Conservation (phyloP, 108 stramenopile genomes). For the Skeletonema menzelii region DNA sequence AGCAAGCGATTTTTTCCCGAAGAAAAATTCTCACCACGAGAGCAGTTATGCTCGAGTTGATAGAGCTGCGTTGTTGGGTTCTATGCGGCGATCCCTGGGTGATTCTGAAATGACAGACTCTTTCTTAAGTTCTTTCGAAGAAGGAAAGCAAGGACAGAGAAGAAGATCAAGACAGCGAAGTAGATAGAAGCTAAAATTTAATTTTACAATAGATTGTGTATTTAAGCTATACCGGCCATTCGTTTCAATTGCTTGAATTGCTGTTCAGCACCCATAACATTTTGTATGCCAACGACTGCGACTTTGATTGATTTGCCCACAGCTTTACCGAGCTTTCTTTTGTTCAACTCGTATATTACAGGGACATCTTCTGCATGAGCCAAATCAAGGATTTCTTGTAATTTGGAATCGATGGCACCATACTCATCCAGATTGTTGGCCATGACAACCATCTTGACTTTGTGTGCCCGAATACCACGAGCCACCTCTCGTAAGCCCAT, state of each 20-base stretch:
- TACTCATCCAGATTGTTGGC: constrained; percentile 93
- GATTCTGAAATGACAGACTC: constrained; percentile 4
- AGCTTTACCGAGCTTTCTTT: constrained; percentile 85
- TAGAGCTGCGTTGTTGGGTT: constrained; percentile 25
- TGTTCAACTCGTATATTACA: constrained; percentile 85
- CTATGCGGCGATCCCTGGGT: constrained; percentile 27
- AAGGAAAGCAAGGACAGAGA: background rate
- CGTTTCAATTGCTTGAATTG: constrained; percentile 77
- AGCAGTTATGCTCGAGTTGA: constrained; percentile 35
- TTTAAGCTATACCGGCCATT: constrained; percentile 24
- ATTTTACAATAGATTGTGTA: background rate
- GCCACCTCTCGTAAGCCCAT: constrained; percentile 92
- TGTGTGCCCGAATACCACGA: constrained; percentile 83
- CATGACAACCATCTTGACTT: constrained; percentile 89
- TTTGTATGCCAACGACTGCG: constrained; percentile 89
- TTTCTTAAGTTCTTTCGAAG: constrained; percentile 1
- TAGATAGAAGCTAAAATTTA: background rate
- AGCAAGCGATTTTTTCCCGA: constrained; percentile 33
- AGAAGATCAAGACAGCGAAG: background rate
- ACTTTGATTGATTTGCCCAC: constrained; percentile 89
- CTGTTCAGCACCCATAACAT: constrained; percentile 91
- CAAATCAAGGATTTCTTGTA: constrained; percentile 81
- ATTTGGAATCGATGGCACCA: constrained; percentile 80
- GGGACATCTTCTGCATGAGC: constrained; percentile 73
- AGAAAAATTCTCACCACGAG: background rate